phyloP scores from a whole-genome alignment of 176 grass and related monocot genomes.

The Metroxylon sagu region DNA sequence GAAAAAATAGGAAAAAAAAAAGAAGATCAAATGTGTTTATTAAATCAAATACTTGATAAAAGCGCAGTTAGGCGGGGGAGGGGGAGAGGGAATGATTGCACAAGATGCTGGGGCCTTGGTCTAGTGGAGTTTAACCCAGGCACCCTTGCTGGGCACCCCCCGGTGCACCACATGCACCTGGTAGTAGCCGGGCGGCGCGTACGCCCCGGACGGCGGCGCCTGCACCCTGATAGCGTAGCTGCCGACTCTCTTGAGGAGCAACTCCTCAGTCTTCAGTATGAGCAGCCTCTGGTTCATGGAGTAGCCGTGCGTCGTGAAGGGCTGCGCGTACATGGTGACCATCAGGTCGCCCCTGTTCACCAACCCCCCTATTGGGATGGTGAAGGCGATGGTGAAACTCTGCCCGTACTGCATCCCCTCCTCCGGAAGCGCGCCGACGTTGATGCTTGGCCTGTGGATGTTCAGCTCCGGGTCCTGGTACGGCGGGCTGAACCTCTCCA shows the following conservation, averaged over 20 bases:
- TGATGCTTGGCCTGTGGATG: constrained; percentile 30
- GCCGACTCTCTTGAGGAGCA: not conserved
- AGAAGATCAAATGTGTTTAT: no score
- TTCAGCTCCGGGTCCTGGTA: constrained; percentile 31
- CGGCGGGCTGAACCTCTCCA: constrained; percentile 64
- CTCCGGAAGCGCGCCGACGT: constrained; percentile 8
- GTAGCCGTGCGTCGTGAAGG: constrained; percentile 73
- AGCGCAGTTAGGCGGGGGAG: no score
- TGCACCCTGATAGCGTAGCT: constrained; percentile 27
- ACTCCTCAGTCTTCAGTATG: constrained; percentile 34
- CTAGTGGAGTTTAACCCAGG: constrained; percentile 50
- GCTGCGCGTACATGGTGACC: constrained; percentile 77
- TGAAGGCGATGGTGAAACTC: constrained; percentile 41
- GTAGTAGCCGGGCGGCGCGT: constrained; percentile 71
- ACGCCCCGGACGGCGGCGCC: constrained; percentile 34
- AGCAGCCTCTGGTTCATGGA: constrained; percentile 89
- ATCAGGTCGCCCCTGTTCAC: constrained; percentile 28
- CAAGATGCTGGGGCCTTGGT: no score
- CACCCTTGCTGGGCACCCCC: constrained; percentile 43
- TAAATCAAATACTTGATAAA: no score
- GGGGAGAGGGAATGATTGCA: no score
- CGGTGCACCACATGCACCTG: constrained; percentile 43
- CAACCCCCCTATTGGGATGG: not conserved
- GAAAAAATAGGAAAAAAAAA: no score
- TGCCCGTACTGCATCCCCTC: constrained; percentile 43